Conservation (phyloP, 2,329 filamentous ascomycete species). For the Ophiostoma sp. region DNA sequence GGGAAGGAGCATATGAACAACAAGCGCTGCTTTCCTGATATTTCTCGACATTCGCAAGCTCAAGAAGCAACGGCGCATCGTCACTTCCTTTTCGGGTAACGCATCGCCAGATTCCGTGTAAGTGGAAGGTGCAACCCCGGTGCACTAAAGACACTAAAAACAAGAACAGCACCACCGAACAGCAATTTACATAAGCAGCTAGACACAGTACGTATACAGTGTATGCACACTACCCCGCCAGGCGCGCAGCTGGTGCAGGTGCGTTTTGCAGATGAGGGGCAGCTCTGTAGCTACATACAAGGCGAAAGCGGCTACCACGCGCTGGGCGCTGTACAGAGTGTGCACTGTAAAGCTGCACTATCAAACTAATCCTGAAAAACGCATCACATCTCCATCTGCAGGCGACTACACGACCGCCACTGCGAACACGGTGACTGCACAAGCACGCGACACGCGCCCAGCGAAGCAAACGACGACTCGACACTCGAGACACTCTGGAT, state of each 20-base stretch:
- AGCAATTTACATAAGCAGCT: neutral
- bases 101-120: neutral
- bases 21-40: neutral
- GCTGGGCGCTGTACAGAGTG: neutral
- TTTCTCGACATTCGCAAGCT: too few relatives aligned
- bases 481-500: neutral
- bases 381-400: constrained; percentile 13
- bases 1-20: neutral
- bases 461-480: neutral
- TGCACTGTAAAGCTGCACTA: neutral
- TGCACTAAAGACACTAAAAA: neutral
- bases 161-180: neutral
- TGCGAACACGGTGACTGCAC: neutral
- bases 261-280: constrained; percentile 12
- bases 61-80: neutral
- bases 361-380: neutral
- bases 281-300: neutral
- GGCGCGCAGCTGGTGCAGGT: neutral
- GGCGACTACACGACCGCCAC: constrained; percentile 4
- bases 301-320: constrained; percentile 7
- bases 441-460: neutral
- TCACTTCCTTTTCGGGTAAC: neutral
- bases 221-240: constrained; percentile 1
- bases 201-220: neutral
- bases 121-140: neutral